phyloP scores from a whole-genome alignment of 345 rosid species.

The Boechera retrofracta region DNA sequence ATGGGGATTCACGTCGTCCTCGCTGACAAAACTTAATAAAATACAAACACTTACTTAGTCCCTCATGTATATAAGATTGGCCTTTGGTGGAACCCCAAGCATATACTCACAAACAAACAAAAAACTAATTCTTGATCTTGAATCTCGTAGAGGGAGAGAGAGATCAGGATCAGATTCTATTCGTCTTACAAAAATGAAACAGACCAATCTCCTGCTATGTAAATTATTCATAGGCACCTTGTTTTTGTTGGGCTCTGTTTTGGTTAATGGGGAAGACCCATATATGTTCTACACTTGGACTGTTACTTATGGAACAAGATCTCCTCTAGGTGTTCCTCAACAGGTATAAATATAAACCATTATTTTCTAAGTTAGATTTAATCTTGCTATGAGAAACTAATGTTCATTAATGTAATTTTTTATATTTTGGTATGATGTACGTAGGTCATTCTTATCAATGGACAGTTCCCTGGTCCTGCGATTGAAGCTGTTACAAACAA shows the following conservation, averaged over 20 bases:
- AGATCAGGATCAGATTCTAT: conserved; percentile 1
- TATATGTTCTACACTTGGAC: conserved; percentile 68
- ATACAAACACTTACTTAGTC: conserved; percentile 1
- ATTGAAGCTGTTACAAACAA: conserved; percentile 80
- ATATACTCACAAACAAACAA: conserved; percentile 20
- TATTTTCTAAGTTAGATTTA: no score
- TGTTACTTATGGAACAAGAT: conserved; percentile 63
- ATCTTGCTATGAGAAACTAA: no score
- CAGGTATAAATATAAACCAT: conserved; percentile 32
- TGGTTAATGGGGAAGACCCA: conserved; percentile 62
- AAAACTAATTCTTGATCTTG: conserved; percentile 12
- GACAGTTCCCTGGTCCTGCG: conserved; percentile 86
- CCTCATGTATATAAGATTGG: conserved; percentile 32
- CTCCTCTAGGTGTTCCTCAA: conserved; percentile 58
- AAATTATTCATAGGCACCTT: conserved; percentile 43
- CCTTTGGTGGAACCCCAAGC: conserved; percentile 22
- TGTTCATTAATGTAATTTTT: background rate
- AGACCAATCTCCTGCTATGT: conserved; percentile 38
- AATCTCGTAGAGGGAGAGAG: conserved; percentile 22
- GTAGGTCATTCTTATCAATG: conserved; percentile 87
- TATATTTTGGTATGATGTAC: conserved; percentile 15
- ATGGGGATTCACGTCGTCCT: conserved; percentile 35
- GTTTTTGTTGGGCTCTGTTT: conserved; percentile 39
- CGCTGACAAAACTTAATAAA: conserved; percentile 30
- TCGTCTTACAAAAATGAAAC: conserved; percentile 43